Percentiles rank a stretch among this genome's conserved stretches.
Conservation (phyloP, 768 basidiomycete species). For the Trametes coccinea region DNA sequence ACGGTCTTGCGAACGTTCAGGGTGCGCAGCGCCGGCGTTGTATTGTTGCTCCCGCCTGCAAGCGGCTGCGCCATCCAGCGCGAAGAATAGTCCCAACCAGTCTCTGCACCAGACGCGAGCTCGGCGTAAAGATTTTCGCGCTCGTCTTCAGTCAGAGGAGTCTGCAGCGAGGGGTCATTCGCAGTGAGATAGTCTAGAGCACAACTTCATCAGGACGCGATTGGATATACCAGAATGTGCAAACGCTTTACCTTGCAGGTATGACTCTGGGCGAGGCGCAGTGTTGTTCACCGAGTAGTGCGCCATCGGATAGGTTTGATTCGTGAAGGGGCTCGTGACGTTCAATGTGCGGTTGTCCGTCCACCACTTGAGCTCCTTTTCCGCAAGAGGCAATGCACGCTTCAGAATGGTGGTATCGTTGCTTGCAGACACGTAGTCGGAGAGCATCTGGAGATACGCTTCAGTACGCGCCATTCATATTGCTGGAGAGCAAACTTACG, state of each 20-base stretch:
- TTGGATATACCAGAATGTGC: background rate
- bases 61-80: constrained; percentile 45
- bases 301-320: constrained; percentile 62
- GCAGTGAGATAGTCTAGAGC: constrained; percentile 75
- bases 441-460: constrained; percentile 66
- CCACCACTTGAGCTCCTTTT: constrained; percentile 89
- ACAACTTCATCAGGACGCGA: background rate
- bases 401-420: constrained; percentile 74
- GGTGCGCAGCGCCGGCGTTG: constrained; percentile 59
- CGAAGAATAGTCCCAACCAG: constrained; percentile 52
- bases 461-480: background rate
- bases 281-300: constrained; percentile 79
- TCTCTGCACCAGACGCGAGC: constrained; percentile 86
- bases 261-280: constrained; percentile 89
- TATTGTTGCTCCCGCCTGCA: constrained; percentile 41
- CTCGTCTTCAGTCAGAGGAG: constrained; percentile 60
- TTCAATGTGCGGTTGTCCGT: constrained; percentile 63
- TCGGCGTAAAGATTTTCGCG: constrained; percentile 76
- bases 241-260: constrained; percentile 48
- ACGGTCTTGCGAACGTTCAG: constrained; percentile 71
- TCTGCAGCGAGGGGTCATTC: constrained; percentile 57
- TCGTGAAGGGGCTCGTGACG: constrained; percentile 71
- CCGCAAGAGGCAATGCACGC: constrained; percentile 83
- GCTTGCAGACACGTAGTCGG: constrained; percentile 73
- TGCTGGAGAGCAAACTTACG: constrained; percentile 38